These are phyloP conservation scores for Trichophyton simii DNA, from an alignment of 2,329 filamentous ascomycete species.

Conservation along the genomic window DNA sequence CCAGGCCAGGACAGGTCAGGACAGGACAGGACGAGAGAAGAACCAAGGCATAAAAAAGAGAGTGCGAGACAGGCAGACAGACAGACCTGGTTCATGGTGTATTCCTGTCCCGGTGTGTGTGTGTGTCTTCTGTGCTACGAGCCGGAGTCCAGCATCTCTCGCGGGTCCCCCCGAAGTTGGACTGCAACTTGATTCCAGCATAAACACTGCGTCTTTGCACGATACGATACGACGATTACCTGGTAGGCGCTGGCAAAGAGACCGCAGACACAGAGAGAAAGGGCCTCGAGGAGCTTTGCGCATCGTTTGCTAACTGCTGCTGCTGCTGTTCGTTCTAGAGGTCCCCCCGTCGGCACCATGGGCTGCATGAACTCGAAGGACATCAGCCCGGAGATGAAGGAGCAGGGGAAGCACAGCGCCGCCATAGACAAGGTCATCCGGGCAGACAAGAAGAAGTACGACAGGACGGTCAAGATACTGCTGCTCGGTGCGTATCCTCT, in stretches of 20 bases:
- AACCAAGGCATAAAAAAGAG: not conserved
- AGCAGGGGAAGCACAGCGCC: slow-evolving; percentile 32
- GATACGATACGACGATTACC: no score
- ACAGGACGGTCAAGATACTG: slow-evolving; percentile 84
- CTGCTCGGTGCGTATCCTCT: slow-evolving; percentile 57
- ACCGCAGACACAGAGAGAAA: not conserved
- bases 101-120: not conserved
- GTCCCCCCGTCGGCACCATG: slow-evolving; percentile 20
- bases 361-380: slow-evolving; percentile 35
- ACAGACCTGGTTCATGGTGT: not conserved
- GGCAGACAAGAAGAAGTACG: slow-evolving; percentile 73
- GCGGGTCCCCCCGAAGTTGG: no score
- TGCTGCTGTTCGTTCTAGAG: not conserved
- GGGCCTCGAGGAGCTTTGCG: not conserved
- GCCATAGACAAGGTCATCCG: slow-evolving; percentile 81
- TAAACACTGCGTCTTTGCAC: no score
- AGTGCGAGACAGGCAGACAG: not conserved
- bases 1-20: no score
- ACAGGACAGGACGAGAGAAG: no score
- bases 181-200: no score
- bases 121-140: not conserved
- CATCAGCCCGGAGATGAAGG: slow-evolving; percentile 29
- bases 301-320: not conserved
- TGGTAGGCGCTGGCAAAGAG: not conserved
- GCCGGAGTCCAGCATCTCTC: not conserved